Evolutionary conservation across 768 basidiomycete species (phyloP).

Genomic region (Russula dissimulans): DNA sequence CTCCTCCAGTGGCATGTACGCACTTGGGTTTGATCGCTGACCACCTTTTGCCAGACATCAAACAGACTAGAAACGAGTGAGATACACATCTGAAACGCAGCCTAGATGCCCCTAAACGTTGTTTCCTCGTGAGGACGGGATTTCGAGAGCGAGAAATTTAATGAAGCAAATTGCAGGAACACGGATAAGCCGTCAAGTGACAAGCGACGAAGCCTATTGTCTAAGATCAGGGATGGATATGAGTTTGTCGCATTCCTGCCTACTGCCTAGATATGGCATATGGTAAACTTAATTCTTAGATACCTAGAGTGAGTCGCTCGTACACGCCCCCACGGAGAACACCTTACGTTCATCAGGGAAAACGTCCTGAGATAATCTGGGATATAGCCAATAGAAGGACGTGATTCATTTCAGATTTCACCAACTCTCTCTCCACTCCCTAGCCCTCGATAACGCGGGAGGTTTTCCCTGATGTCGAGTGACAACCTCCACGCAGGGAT

Average conservation of each 20-base stretch:
- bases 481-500: constrained; percentile 43
- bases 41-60: constrained; percentile 10
- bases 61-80: neutral
- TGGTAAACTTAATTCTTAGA: neutral
- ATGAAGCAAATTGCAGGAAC: constrained; percentile 47
- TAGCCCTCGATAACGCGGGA: no score
- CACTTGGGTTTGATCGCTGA: constrained; percentile 40
- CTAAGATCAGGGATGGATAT: neutral
- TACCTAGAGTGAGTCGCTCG: neutral
- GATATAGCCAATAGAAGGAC: no score
- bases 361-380: constrained; percentile 8
- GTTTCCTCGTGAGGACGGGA: constrained; percentile 3
- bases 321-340: constrained; percentile 38
- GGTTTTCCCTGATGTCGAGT: no score
- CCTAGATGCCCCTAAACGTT: constrained; percentile 1
- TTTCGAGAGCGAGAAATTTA: constrained; percentile 30
- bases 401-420: no score
- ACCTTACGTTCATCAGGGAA: constrained; percentile 40
- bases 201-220: constrained; percentile 22
- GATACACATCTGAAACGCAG: neutral
- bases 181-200: constrained; percentile 56
- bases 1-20: constrained; percentile 10
- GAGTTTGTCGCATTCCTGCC: constrained; percentile 33
- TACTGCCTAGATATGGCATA: constrained; percentile 47
- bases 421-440: no score